These are phyloP conservation scores for Isatis tinctoria DNA, from an alignment of 345 rosid genomes.

Conservation along the genomic window DNA sequence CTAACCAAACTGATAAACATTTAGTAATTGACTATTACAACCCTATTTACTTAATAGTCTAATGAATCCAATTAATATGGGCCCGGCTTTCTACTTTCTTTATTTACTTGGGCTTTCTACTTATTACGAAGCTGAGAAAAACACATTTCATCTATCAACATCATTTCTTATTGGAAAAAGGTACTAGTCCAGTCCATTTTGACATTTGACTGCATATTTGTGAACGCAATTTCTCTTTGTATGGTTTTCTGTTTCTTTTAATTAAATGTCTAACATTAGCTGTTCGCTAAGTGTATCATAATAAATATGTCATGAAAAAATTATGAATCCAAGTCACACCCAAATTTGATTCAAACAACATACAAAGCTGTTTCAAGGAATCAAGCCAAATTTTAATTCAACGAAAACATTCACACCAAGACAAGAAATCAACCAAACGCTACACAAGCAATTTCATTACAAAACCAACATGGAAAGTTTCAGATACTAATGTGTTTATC, in stretches of 20 bases:
- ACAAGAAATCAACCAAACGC: not conserved
- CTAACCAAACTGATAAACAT: not conserved
- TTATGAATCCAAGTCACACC: not conserved
- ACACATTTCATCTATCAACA: no score
- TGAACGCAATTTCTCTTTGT: no score
- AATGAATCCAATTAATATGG: not conserved
- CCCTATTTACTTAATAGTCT: not conserved
- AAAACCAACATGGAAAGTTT: conserved; percentile 9
- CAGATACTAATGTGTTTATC: not conserved
- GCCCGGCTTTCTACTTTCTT: not conserved
- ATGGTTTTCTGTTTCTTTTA: no score
- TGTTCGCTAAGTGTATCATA: no score
- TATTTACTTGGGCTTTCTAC: no score
- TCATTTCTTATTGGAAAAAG: no score
- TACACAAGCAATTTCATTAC: conserved; percentile 18
- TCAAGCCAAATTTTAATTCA: not conserved
- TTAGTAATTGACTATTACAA: not conserved
- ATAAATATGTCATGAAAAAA: not conserved
- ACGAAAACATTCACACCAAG: conserved; percentile 9
- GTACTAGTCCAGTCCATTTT: no score
- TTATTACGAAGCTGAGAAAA: no score
- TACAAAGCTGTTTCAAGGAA: not conserved
- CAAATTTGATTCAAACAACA: not conserved
- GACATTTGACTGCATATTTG: no score
- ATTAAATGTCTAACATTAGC: no score